Evolutionary conservation across 2,329 filamentous ascomycete species (phyloP).

Genomic region (Emmonsiellopsis sp.): DNA sequence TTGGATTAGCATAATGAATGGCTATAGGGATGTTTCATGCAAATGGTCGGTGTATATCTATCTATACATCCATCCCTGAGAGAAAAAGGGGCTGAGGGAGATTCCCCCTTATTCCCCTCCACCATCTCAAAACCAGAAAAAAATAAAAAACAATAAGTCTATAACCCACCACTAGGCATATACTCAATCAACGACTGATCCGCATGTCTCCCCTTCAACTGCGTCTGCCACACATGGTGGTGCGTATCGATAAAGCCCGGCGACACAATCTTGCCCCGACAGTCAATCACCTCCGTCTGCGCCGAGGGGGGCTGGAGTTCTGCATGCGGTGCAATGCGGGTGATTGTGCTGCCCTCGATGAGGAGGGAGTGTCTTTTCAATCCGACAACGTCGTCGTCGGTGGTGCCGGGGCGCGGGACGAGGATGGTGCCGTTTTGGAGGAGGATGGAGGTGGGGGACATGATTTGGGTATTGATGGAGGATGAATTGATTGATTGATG

Average conservation of each 20-base stretch:
- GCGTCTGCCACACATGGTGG: constrained; percentile 37
- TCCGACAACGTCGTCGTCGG: not conserved
- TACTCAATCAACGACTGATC: constrained; percentile 34
- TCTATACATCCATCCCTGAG: no score
- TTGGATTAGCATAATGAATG: not conserved
- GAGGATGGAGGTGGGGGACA: not conserved
- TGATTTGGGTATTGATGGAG: not conserved
- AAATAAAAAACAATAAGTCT: not conserved
- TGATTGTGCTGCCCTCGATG: not conserved
- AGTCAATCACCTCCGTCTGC: constrained; percentile 29
- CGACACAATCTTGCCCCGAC: constrained; percentile 20
- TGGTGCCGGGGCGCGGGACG: not conserved
- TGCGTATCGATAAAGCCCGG: constrained; percentile 27
- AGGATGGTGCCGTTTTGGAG: constrained; percentile 1
- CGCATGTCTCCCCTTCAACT: constrained; percentile 30
- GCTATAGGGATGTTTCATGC: no score
- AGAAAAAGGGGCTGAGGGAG: not conserved
- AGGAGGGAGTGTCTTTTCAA: not conserved
- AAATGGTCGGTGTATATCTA: not conserved
- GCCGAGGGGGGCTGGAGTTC: not conserved
- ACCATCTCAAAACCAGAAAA: not conserved
- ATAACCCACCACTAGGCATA: constrained; percentile 25
- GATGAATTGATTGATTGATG: no score
- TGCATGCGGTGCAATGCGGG: not conserved
- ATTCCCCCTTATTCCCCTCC: no score